Percentiles rank a stretch among this genome's conserved stretches.
phyloP scores from a whole-genome alignment of 1,139 yeast genomes.

The Nakaseomyces sp. region DNA sequence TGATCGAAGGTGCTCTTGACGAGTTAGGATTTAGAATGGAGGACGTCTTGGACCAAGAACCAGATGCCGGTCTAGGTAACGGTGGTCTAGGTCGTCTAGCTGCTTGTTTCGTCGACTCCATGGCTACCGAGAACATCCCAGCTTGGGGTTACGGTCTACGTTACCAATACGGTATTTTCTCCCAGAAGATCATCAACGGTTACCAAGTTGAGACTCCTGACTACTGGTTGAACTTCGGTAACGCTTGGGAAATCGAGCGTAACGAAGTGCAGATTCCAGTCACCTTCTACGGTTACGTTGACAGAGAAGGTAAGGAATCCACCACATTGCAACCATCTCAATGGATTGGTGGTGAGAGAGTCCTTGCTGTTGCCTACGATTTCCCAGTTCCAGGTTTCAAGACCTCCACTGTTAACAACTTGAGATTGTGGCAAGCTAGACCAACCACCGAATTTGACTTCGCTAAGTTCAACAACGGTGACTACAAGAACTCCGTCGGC shows the following conservation, averaged over 20 bases:
- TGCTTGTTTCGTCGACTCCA: conserved; percentile 86
- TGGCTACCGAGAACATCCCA: conserved; percentile 78
- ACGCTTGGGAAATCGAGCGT: conserved; percentile 91
- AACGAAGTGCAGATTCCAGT: conserved; percentile 86
- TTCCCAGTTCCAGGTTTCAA: conserved; percentile 90
- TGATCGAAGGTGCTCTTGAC: conserved; percentile 47
- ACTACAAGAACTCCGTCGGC: conserved; percentile 74
- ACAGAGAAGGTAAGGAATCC: conserved; percentile 48
- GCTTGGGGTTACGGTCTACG: conserved; percentile 97
- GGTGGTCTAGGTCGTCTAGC: conserved; percentile 95
- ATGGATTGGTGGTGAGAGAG: conserved; percentile 88
- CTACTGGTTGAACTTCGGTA: conserved; percentile 80
- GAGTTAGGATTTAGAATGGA: conserved; percentile 84
- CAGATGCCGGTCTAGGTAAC: conserved; percentile 91
- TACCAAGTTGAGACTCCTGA: conserved; percentile 93
- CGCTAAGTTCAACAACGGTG: conserved; percentile 85
- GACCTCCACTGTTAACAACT: conserved; percentile 76
- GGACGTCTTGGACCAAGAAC: conserved; percentile 77
- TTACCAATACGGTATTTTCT: conserved; percentile 88
- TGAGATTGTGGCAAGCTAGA: conserved; percentile 83
- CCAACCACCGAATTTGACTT: conserved; percentile 92
- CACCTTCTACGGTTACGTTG: conserved; percentile 80
- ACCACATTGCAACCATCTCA: conserved; percentile 40
- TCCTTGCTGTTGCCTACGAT: conserved; percentile 86
- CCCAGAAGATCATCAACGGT: conserved; percentile 84